Evolutionary conservation across 2,329 filamentous ascomycete species (phyloP).

Genomic region (Nemania sp.): DNA sequence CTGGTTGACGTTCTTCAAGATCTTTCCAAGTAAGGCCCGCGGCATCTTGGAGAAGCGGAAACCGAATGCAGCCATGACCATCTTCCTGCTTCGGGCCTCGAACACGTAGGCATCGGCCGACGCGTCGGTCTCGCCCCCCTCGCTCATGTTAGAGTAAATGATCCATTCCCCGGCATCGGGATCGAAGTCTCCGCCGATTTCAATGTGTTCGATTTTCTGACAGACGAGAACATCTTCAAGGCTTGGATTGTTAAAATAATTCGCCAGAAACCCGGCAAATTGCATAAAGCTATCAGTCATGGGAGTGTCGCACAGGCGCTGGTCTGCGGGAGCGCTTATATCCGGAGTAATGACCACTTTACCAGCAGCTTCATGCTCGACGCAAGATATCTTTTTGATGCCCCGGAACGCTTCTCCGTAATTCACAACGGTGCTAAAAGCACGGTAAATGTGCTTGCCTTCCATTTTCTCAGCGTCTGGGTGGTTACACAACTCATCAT

Average conservation of each 20-base stretch:
- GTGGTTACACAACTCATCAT: slow-evolving; percentile 30
- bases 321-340: slow-evolving; percentile 10
- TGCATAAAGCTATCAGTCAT: slow-evolving; percentile 32
- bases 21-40: slow-evolving; percentile 14
- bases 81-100: slow-evolving; percentile 23
- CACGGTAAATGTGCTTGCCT: slow-evolving; percentile 42
- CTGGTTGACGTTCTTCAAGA: slow-evolving; percentile 25
- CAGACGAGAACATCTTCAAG: slow-evolving; percentile 35
- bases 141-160: slow-evolving; percentile 26
- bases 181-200: slow-evolving; percentile 33
- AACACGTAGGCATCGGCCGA: slow-evolving; percentile 28
- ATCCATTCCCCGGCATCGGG: slow-evolving; percentile 26
- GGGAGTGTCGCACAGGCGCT: slow-evolving; percentile 27
- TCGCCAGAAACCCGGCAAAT: slow-evolving; percentile 28
- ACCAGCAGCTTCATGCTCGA: slow-evolving; percentile 32
- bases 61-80: slow-evolving; percentile 30
- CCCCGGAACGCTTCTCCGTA: slow-evolving; percentile 37
- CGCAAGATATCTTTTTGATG: slow-evolving; percentile 32
- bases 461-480: slow-evolving; percentile 39
- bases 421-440: slow-evolving; percentile 39
- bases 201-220: slow-evolving; percentile 30
- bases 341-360: slow-evolving; percentile 19
- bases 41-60: slow-evolving; percentile 24
- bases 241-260: slow-evolving; percentile 30
- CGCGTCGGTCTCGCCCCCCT: slow-evolving; percentile 19